These are phyloP conservation scores for Thielaviopsis musarum DNA, from an alignment of 2,329 filamentous ascomycete species.

Conservation along the genomic window DNA sequence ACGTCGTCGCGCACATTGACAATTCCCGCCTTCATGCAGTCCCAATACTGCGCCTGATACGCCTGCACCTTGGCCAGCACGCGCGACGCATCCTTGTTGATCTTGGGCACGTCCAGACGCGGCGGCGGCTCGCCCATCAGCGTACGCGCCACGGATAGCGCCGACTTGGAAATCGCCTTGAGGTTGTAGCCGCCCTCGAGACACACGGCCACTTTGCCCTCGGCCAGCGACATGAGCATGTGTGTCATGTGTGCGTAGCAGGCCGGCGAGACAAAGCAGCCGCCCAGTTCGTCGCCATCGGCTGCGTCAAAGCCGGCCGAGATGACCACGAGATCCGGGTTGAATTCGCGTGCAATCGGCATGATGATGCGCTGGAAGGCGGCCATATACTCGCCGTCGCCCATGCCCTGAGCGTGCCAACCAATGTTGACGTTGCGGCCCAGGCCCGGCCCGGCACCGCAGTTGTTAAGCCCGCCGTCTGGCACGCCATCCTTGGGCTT, in stretches of 20 bases:
- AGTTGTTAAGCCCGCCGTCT: constrained; percentile 44
- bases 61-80: constrained; percentile 42
- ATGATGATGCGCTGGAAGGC: constrained; percentile 94
- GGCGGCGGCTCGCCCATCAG: constrained; percentile 88
- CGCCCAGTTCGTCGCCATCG: constrained; percentile 79
- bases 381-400: constrained; percentile 90
- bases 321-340: constrained; percentile 87
- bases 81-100: constrained; percentile 39
- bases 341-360: constrained; percentile 86
- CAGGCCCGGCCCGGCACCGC: constrained; percentile 35
- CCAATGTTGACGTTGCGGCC: constrained; percentile 51
- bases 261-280: constrained; percentile 75
- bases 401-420: constrained; percentile 63
- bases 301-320: constrained; percentile 94
- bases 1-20: constrained; percentile 36
- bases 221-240: constrained; percentile 91
- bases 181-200: constrained; percentile 95
- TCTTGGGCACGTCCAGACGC: constrained; percentile 36
- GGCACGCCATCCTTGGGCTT: constrained; percentile 40
- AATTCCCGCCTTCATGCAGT: constrained; percentile 61
- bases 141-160: constrained; percentile 76
- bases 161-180: constrained; percentile 78
- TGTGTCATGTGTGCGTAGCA: constrained; percentile 99
- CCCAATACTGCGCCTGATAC: constrained; percentile 60
- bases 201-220: constrained; percentile 80